Base-by-base conservation (phyloP, 1,139 yeast species). In the Candida tropicalis region DNA sequence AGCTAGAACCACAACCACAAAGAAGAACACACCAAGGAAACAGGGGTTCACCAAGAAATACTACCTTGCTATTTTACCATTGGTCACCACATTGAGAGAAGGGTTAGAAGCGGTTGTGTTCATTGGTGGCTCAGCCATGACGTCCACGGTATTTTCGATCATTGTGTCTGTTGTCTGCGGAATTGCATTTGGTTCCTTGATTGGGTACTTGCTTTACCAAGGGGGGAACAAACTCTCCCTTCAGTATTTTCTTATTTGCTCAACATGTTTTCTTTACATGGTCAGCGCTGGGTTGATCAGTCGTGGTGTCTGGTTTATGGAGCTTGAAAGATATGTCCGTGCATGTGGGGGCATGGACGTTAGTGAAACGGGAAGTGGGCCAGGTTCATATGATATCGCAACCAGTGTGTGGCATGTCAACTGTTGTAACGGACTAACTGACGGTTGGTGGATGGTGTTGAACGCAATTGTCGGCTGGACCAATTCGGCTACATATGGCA, bases 381-480 rank as follows among this genome's bases (percentile, higher is more conserved):
- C 98, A 1, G 98, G 98, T 7, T 87, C 97, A 1, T 91, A 91
- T 65, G 95, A 91, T 62, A 81, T 91, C 44, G 57, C 79, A 25
- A 81, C 78, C 48, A 76, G 86, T 12, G 87, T 91, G 2, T 91
- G 98, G 98, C 98, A 91, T 68, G 97, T 91, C 33, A 90, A 91
- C 70, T 91, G 97, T 66, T 91, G 98, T 69, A 89, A 89, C 63
- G 97, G 97, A 15, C 82, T 85, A 53, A 84, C 77, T 35, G 95
- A 87, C 60, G 91, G 91, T 28, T 93, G 96, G 50, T 91, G 97
- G 97, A 89, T 88, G 84, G 75, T 91, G 28, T 77, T 90, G 62
- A 90, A 93, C 54, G 97, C 98, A 5, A 70, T 91, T 11, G 75
- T 93, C 44, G 99, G 98, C 1, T 91, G 99, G 99, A 87, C 93